Evolutionary conservation across 2,329 filamentous ascomycete species (phyloP).

Genomic region (Fusarium pilosicola): DNA sequence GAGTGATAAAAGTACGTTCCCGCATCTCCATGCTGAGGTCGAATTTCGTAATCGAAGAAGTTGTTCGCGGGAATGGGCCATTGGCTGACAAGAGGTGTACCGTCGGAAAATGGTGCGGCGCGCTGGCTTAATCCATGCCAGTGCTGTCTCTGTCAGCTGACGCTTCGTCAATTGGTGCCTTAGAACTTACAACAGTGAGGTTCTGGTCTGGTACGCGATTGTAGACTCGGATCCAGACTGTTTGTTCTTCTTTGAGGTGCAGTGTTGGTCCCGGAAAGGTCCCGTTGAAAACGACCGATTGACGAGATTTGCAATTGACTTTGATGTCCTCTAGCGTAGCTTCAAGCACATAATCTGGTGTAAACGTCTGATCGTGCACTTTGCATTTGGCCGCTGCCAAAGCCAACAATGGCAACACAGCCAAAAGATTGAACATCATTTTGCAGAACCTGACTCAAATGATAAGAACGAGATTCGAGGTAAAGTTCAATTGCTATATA

Average conservation of each 20-base stretch:
- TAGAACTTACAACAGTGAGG: constrained; percentile 25
- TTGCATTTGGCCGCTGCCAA: background rate
- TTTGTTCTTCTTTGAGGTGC: constrained; percentile 16
- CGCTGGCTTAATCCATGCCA: constrained; percentile 73
- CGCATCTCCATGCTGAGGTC: constrained; percentile 60
- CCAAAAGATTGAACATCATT: background rate
- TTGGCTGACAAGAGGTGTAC: constrained; percentile 67
- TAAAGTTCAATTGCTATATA: background rate
- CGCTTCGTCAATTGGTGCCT: background rate
- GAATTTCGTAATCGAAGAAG: constrained; percentile 75
- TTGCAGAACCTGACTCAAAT: background rate
- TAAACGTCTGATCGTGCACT: constrained; percentile 11
- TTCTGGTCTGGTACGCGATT: constrained; percentile 15
- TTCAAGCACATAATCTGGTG: constrained; percentile 24
- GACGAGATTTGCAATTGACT: constrained; percentile 12
- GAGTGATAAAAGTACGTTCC: constrained; percentile 77
- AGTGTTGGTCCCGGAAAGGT: constrained; percentile 17
- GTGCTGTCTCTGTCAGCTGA: constrained; percentile 56
- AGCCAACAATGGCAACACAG: constrained; percentile 16
- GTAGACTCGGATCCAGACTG: constrained; percentile 31
- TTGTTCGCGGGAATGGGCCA: constrained; percentile 71
- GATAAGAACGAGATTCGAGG: background rate
- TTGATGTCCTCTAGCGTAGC: constrained; percentile 15
- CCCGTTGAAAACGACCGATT: constrained; percentile 16
- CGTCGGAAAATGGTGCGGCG: constrained; percentile 71